phyloP scores from a whole-genome alignment of 129 eudicot genomes.

The Centrapalus pauciflorus region DNA sequence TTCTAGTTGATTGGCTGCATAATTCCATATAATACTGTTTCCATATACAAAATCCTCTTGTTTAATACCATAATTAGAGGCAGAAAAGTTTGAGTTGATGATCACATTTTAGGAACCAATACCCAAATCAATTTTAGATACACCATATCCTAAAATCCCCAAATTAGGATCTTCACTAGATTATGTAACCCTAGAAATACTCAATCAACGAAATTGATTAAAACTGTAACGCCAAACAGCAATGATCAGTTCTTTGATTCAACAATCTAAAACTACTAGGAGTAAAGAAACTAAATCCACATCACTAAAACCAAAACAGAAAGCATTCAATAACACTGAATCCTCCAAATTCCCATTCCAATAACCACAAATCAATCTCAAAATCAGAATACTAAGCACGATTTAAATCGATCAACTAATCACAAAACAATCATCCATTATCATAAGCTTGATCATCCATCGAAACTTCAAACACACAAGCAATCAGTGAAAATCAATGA shows the following conservation, averaged over 20 bases:
- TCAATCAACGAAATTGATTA: neutral
- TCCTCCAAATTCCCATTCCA: neutral
- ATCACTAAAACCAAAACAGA: conserved; percentile 13
- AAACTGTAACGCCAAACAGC: neutral
- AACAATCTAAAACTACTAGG: neutral
- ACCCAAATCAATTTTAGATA: neutral
- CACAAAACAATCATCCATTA: neutral
- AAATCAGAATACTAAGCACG: neutral
- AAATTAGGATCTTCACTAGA: neutral
- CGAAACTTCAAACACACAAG: neutral
- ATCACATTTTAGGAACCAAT: neutral
- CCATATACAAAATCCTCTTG: neutral
- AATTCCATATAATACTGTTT: neutral
- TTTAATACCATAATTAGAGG: neutral
- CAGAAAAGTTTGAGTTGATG: neutral
- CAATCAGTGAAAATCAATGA: neutral
- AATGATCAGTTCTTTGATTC: neutral
- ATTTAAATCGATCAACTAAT: neutral
- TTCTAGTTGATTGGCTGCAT: no score
- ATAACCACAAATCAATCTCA: neutral
- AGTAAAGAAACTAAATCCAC: neutral
- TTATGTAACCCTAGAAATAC: conserved; percentile 1
- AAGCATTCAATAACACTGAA: neutral
- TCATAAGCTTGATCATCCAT: conserved; percentile 3
- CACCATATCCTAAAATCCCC: neutral